Conservation (phyloP, 163 green algal species). For the Chloromonas sp. region DNA sequence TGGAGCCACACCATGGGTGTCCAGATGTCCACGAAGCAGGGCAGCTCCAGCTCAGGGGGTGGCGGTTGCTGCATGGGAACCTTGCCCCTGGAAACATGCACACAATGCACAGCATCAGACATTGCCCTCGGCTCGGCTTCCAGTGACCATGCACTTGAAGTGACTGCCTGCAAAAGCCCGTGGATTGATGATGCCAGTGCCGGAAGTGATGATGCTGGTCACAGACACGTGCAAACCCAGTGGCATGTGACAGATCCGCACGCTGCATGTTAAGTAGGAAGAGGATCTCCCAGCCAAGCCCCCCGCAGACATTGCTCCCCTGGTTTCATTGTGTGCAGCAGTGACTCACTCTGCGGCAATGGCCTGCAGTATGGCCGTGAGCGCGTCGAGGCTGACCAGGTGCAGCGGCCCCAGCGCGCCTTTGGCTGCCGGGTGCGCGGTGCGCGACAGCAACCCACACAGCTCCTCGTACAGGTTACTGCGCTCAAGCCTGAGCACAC, state of each 20-base stretch:
- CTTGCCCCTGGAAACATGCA: neutral
- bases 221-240: too few species aligned
- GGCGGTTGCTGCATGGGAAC: neutral
- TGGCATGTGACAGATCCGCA: too few species aligned
- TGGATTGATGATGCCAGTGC: too few species aligned
- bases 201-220: too few species aligned
- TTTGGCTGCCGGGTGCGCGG: conserved; percentile 22
- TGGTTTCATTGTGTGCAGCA: too few species aligned
- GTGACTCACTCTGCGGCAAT: conserved; percentile 20
- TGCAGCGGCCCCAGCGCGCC: conserved; percentile 63
- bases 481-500: conserved; percentile 62
- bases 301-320: too few species aligned
- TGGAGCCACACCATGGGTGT: conserved; percentile 30
- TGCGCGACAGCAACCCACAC: conserved; percentile 4
- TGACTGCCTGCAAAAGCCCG: too few species aligned
- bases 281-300: too few species aligned
- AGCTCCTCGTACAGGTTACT: conserved; percentile 79
- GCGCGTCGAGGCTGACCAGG: conserved; percentile 78
- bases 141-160: too few species aligned
- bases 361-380: conserved; percentile 74
- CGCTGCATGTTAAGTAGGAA: too few species aligned
- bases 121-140: too few species aligned
- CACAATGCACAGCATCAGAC: too few species aligned
- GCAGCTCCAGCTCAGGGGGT: conserved; percentile 26
- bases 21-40: conserved; percentile 60